These are phyloP conservation scores for Pseudozyma hubeiensis DNA, from an alignment of 1,284 basidiomycete genomes.

Conservation along the genomic window DNA sequence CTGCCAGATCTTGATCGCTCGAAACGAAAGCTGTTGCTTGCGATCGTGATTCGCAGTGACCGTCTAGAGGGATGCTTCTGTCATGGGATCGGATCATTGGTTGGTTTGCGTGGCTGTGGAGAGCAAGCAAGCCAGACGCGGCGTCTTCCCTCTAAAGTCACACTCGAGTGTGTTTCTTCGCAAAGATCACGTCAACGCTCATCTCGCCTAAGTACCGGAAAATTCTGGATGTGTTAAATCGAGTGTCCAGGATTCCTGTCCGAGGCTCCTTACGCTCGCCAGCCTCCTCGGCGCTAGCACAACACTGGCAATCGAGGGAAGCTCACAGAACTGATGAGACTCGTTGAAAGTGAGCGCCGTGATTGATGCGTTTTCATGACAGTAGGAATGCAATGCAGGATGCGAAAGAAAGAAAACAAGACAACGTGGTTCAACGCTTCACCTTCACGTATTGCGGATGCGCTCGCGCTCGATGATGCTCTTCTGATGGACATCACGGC, in stretches of 20 bases:
- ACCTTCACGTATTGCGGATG: slow-evolving; percentile 31
- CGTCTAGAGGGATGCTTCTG: neutral
- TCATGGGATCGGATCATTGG: neutral
- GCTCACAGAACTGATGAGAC: too few species aligned
- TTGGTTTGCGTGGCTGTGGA: neutral
- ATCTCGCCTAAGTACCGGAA: neutral
- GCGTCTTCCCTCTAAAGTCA: slow-evolving; percentile 1
- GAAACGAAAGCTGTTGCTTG: neutral
- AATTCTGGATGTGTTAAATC: slow-evolving; percentile 7
- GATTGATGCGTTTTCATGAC: too few species aligned
- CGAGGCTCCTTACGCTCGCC: too few species aligned
- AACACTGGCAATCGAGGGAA: too few species aligned
- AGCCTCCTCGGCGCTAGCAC: too few species aligned
- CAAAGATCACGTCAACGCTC: slow-evolving; percentile 16
- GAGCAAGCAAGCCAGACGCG: neutral
- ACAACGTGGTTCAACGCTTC: neutral
- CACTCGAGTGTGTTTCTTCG: slow-evolving; percentile 14
- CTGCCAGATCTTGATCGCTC: slow-evolving; percentile 4
- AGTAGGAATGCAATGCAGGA: neutral
- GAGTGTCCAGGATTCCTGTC: too few species aligned
- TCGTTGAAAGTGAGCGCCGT: too few species aligned
- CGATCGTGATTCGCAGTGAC: slow-evolving; percentile 8
- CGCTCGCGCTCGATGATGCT: slow-evolving; percentile 54
- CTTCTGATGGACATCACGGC: slow-evolving; percentile 56
- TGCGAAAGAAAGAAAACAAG: neutral